phyloP scores from a whole-genome alignment of 306 rosid species.

The Trifolium pratense region DNA sequence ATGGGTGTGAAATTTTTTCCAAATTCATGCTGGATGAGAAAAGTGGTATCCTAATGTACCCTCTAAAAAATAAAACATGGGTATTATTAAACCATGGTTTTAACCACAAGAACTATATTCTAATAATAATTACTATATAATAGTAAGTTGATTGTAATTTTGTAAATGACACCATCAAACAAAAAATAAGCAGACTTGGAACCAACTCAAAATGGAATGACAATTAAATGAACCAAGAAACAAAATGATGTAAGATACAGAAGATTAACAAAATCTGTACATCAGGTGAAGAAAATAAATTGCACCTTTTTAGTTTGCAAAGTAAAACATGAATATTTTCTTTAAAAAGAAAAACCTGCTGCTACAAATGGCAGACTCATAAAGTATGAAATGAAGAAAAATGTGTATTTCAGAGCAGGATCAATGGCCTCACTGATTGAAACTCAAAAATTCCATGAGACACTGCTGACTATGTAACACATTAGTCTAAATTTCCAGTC shows the following conservation, averaged over 20 bases:
- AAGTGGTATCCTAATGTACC: no score
- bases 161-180: not conserved
- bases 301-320: slow-evolving; percentile 44
- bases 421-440: slow-evolving; percentile 53
- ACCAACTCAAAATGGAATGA: slow-evolving; percentile 11
- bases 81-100: no score
- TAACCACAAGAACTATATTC: no score
- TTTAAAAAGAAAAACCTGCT: slow-evolving; percentile 40
- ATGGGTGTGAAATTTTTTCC: no score
- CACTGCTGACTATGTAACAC: slow-evolving; percentile 26
- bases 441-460: slow-evolving; percentile 54
- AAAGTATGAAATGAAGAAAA: slow-evolving; percentile 45
- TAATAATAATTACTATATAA: not conserved
- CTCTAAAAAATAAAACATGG: no score
- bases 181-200: not conserved
- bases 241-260: slow-evolving; percentile 17
- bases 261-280: slow-evolving; percentile 41
- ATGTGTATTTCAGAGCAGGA: slow-evolving; percentile 39
- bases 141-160: not conserved
- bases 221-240: slow-evolving; percentile 13
- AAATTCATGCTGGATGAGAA: no score
- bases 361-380: slow-evolving; percentile 51
- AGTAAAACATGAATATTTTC: slow-evolving; percentile 32
- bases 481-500: slow-evolving; percentile 54
- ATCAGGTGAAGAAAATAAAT: slow-evolving; percentile 45